Evolutionary conservation across 192 early-diverging fungal species (phyloP).

Genomic region (Chytriomyces sp.): DNA sequence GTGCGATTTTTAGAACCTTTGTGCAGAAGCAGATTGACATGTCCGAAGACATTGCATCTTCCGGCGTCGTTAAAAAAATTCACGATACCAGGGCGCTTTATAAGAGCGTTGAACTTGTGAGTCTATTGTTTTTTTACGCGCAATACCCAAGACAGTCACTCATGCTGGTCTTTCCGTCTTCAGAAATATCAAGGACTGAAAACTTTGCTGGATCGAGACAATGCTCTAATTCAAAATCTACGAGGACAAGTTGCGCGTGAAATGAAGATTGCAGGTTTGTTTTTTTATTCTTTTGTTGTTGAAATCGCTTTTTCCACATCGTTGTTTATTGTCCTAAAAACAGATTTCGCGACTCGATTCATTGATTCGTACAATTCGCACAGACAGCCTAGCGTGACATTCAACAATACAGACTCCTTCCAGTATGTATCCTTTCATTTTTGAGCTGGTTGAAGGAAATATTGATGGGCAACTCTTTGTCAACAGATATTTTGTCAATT

Average conservation of each 20-base stretch:
- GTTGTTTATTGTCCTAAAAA: neutral
- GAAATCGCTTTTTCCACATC: neutral
- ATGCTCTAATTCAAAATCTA: conserved; percentile 38
- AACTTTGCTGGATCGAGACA: conserved; percentile 47
- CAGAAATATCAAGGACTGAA: conserved; percentile 46
- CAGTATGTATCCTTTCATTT: conserved; percentile 1
- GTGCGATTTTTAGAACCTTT: conserved; percentile 22
- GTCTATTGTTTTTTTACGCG: neutral
- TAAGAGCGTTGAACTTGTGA: conserved; percentile 30
- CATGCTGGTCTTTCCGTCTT: neutral
- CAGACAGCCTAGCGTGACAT: conserved; percentile 40
- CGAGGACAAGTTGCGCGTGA: conserved; percentile 30
- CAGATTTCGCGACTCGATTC: conserved; percentile 39
- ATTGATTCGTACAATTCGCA: conserved; percentile 41
- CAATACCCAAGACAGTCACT: neutral
- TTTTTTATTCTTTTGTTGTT: neutral
- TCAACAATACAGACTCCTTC: conserved; percentile 30
- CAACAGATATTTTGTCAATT: conserved; percentile 43
- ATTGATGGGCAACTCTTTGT: neutral
- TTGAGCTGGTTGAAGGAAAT: neutral
- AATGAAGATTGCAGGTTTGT: conserved; percentile 43
- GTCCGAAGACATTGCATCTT: conserved; percentile 31
- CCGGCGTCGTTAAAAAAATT: conserved; percentile 20
- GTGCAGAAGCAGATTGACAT: conserved; percentile 39
- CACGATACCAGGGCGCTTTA: conserved; percentile 19